Evolutionary conservation across 306 rosid species (phyloP).

Genomic region (Vigna reflexopilosa): DNA sequence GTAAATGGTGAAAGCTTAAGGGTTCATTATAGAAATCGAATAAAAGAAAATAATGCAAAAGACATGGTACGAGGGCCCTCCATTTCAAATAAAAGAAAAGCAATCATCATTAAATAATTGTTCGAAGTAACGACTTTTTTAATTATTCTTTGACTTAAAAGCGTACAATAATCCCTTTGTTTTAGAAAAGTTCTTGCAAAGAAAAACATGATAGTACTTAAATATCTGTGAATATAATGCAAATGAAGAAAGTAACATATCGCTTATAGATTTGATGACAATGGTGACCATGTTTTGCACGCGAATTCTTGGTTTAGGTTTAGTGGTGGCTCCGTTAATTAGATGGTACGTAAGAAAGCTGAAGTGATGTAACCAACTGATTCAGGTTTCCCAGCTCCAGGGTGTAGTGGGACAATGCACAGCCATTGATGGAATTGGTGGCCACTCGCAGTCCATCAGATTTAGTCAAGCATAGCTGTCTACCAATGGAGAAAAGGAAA

Average conservation of each 20-base stretch:
- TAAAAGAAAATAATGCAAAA: too few relatives aligned
- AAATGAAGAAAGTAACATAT: conserved; percentile 8
- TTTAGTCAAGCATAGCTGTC: conserved; percentile 30
- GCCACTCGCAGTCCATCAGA: conserved; percentile 10
- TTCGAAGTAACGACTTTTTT: not conserved
- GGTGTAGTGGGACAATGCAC: conserved; percentile 40
- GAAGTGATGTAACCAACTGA: conserved; percentile 15
- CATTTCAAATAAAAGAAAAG: not conserved
- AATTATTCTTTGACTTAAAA: not conserved
- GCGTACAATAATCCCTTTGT: not conserved
- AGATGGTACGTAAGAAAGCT: conserved; percentile 18
- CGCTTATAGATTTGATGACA: not conserved
- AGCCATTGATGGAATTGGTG: conserved; percentile 37
- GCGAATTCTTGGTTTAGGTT: conserved; percentile 15
- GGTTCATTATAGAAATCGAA: too few relatives aligned
- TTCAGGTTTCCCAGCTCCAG: conserved; percentile 30
- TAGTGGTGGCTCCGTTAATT: conserved; percentile 16
- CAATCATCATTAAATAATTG: not conserved
- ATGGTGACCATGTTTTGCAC: conserved; percentile 30
- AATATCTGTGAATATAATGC: not conserved
- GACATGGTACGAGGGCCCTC: too few relatives aligned
- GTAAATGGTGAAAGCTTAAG: too few relatives aligned
- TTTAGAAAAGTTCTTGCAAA: not conserved
- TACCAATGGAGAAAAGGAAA: conserved; percentile 14
- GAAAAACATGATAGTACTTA: not conserved